Percentiles rank a stretch among this genome's conserved stretches.
These are phyloP conservation scores for Seiridium cupressi DNA, from an alignment of 2,329 filamentous ascomycete species.

Conservation along the genomic window DNA sequence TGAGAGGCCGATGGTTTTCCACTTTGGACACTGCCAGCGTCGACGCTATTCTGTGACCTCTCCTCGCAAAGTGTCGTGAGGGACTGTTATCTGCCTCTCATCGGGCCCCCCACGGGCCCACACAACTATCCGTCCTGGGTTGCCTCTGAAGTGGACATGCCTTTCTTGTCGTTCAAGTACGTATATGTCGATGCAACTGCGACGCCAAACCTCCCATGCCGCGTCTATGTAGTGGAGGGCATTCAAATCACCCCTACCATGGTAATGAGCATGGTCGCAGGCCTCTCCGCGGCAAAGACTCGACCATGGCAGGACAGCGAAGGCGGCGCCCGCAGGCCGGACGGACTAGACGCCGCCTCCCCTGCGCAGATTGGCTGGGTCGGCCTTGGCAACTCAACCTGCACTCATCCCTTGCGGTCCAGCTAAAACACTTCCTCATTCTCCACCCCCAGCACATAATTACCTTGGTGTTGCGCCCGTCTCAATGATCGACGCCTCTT, in stretches of 20 bases:
- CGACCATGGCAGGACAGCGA: not conserved
- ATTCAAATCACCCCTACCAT: not conserved
- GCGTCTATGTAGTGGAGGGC: too few species aligned
- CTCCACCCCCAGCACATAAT: not conserved
- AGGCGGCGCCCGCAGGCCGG: not conserved
- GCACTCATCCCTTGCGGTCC: slow-evolving; percentile 4
- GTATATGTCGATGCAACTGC: not conserved
- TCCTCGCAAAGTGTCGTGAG: not conserved
- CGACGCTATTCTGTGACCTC: not conserved
- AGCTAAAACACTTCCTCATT: slow-evolving; percentile 6
- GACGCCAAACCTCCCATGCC: not conserved
- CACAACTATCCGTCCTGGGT: slow-evolving; percentile 1
- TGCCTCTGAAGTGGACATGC: slow-evolving; percentile 3
- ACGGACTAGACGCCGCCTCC: not conserved
- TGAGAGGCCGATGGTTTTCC: not conserved
- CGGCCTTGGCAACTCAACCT: slow-evolving; percentile 1
- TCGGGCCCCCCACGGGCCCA: slow-evolving; percentile 5
- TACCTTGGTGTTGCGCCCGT: not conserved
- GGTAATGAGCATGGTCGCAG: not conserved
- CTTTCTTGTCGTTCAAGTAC: not conserved
- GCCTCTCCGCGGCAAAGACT: not conserved
- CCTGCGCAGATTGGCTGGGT: not conserved
- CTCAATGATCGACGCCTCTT: slow-evolving; percentile 1
- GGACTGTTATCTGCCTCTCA: not conserved
- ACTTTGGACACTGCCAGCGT: not conserved